Evolutionary conservation across 805 yeast species (phyloP), one percentile per base, ranked within the genome.

Genomic region (Blastobotrys muscicola): DNA sequence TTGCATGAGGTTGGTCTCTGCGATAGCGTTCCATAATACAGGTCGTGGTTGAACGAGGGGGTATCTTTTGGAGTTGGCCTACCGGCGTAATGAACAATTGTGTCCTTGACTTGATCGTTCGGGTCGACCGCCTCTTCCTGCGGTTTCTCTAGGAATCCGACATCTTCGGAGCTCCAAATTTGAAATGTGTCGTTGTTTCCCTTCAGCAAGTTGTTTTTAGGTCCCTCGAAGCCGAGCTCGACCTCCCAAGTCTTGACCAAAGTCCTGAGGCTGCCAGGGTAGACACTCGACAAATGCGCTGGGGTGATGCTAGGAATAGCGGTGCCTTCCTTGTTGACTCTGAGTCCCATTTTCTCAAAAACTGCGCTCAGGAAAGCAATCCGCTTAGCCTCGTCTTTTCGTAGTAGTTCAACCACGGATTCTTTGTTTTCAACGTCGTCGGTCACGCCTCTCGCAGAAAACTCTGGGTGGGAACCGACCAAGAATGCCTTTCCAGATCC

Each of bases 381-480:
- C 41, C 97, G 70, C 2, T 61, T 55, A 2, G 56, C 57, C 42
- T 81, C 78, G 30, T 70, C 55, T 0, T 60, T 59, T 14, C 58
- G 57, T 23, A 87, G 60, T 0, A 55, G 58, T 2, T 65, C 54
- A 2, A 75, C 60, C 2, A 78, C 64, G 0, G 53, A 44, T 12
- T 65, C 58, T 37, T 48, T 61, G 38, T 45, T 46, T 0, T 59
- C 55, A 8, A 57, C 50, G 2, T 47, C 16, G 26, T 30, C 33
- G 29, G 32, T 62, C 47, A 73, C 63, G 49, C 79, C 53, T 11
- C 72, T 65, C 11, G 62, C 58, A 0, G 86, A 81, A 57, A 80
- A 87, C 61, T 92, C 99, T 0, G 96, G 95, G 62, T 92, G 98
- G 0, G 85, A 74, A 0, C 97, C 97, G 10, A 82, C 70, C 9